Percentiles rank a stretch among this genome's conserved stretches.
phyloP scores from a whole-genome alignment of 2,329 filamentous ascomycete species.

The Aspergillus fijiensis region DNA sequence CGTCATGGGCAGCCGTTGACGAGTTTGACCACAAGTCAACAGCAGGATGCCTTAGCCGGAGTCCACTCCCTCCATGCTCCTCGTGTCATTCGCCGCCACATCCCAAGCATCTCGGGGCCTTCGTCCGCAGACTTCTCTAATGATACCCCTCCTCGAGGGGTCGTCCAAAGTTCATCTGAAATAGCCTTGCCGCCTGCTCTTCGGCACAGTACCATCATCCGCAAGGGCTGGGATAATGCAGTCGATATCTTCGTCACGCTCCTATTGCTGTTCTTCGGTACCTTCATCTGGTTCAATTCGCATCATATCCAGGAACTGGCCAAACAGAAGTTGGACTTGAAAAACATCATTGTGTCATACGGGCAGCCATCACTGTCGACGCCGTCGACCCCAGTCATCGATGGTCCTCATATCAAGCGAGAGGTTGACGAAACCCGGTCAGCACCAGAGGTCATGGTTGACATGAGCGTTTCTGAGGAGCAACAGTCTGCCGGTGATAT shows the following conservation, averaged over 20 bases:
- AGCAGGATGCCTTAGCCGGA: constrained; percentile 66
- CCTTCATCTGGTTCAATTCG: constrained; percentile 46
- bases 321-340: constrained; percentile 47
- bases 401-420: constrained; percentile 26
- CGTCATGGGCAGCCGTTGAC: constrained; percentile 38
- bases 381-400: constrained; percentile 40
- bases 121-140: constrained; percentile 36
- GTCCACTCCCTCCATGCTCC: constrained; percentile 63
- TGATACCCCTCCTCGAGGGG: constrained; percentile 37
- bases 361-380: constrained; percentile 39
- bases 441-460: constrained; percentile 32
- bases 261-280: constrained; percentile 40
- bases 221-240: constrained; percentile 47
- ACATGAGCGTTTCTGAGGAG: constrained; percentile 27
- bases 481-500: constrained; percentile 21
- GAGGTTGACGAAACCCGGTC: constrained; percentile 24
- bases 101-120: constrained; percentile 48
- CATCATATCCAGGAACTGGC: constrained; percentile 42
- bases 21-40: constrained; percentile 45
- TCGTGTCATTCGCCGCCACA: constrained; percentile 37
- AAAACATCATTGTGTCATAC: constrained; percentile 44
- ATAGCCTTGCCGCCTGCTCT: constrained; percentile 41
- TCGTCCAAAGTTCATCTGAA: constrained; percentile 37
- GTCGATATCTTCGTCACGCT: constrained; percentile 46
- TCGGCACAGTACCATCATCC: constrained; percentile 45